phyloP scores from a whole-genome alignment of 306 rosid genomes.

The Leucaena leucocephala region DNA sequence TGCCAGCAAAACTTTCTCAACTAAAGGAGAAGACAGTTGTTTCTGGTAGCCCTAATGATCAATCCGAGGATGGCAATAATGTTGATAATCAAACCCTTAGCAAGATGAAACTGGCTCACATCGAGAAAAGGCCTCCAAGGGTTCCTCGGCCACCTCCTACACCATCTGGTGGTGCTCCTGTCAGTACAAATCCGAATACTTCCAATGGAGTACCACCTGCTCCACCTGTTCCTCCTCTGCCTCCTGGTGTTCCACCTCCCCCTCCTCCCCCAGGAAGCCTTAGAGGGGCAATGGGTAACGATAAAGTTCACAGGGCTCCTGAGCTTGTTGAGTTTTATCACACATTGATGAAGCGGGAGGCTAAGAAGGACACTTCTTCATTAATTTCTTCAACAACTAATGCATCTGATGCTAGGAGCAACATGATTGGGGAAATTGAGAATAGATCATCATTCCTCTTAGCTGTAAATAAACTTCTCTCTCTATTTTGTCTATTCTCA shows the following conservation, averaged over 20 bases:
- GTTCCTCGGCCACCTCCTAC: conserved; percentile 92
- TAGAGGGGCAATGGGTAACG: conserved; percentile 65
- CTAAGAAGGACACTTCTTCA: conserved; percentile 78
- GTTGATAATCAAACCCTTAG: conserved; percentile 65
- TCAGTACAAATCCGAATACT: conserved; percentile 48
- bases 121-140: conserved; percentile 90
- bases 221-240: conserved; percentile 60
- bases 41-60: conserved; percentile 55
- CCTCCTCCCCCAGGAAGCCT: conserved; percentile 93
- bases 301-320: conserved; percentile 90
- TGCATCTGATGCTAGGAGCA: conserved; percentile 84
- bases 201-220: conserved; percentile 59
- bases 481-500: conserved; percentile 18
- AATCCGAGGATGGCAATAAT: conserved; percentile 57
- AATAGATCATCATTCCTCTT: conserved; percentile 91
- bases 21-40: conserved; percentile 73
- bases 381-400: conserved; percentile 67
- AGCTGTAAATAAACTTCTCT: conserved; percentile 65
- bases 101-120: conserved; percentile 79
- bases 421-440: conserved; percentile 96
- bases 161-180: conserved; percentile 48
- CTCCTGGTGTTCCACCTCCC: conserved; percentile 61
- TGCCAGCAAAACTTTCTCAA: conserved; percentile 74
- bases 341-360: conserved; percentile 93
- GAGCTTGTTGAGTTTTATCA: conserved; percentile 92